phyloP scores from a whole-genome alignment of 179 eudicot species.

The Pouteria campechiana region DNA sequence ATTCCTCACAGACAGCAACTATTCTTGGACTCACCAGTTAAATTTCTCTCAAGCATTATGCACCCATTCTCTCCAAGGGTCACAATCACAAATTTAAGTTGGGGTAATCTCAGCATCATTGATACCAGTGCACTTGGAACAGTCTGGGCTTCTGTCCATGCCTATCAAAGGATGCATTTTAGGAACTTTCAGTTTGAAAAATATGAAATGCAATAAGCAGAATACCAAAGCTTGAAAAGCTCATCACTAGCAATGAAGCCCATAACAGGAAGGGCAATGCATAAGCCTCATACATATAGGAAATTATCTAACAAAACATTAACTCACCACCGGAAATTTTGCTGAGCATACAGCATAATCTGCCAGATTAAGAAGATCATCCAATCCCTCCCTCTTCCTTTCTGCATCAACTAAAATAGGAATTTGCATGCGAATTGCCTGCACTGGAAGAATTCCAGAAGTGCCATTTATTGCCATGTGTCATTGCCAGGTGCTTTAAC shows the following conservation, averaged over 20 bases:
- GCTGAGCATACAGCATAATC: constrained; percentile 77
- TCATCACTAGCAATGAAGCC: no score
- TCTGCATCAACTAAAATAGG: constrained; percentile 93
- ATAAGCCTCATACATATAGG: no score
- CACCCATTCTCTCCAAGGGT: constrained; percentile 95
- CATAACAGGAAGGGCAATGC: no score
- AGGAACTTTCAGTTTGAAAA: no score
- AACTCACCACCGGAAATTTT: constrained; percentile 80
- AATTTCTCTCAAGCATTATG: constrained; percentile 76
- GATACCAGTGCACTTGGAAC: constrained; percentile 65
- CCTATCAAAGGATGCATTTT: constrained; percentile 42
- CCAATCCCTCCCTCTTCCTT: constrained; percentile 72
- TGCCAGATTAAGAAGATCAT: constrained; percentile 61
- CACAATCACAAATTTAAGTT: constrained; percentile 70
- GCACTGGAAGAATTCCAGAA: constrained; percentile 40
- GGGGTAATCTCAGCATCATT: constrained; percentile 67
- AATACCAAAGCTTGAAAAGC: no score
- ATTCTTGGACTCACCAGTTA: constrained; percentile 46
- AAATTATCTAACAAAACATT: no score
- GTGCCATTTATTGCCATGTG: constrained; percentile 11
- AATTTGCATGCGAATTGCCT: constrained; percentile 65
- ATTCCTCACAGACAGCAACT: no score
- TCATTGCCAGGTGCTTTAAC: no score
- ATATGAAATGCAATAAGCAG: no score
- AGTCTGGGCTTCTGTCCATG: constrained; percentile 79